Percentiles rank a stretch among this genome's conserved stretches.
These are phyloP conservation scores for Amanita molliuscula DNA, from an alignment of 768 basidiomycete genomes.

Conservation along the genomic window DNA sequence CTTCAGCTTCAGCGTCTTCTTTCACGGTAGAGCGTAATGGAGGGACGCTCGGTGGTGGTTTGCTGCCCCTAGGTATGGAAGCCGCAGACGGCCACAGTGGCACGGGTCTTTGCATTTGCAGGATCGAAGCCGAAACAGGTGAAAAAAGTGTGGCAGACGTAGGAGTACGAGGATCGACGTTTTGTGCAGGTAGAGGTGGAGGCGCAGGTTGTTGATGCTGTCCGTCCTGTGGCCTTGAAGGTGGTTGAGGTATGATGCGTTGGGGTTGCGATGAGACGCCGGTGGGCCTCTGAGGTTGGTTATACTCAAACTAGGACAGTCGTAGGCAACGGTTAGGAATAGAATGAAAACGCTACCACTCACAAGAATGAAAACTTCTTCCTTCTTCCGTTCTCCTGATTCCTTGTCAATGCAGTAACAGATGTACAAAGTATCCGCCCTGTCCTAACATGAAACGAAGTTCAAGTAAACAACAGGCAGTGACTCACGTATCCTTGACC, in stretches of 20 bases:
- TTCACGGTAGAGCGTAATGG: conserved; percentile 7
- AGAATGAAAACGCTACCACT: conserved; percentile 10
- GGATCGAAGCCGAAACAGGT: conserved; percentile 7
- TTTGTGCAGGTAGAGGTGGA: conserved; percentile 7
- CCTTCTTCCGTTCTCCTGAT: conserved; percentile 25
- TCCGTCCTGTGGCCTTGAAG: conserved; percentile 2
- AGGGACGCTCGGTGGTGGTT: background rate
- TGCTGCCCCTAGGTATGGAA: background rate
- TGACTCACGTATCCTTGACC: conserved; percentile 52
- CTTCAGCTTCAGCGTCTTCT: conserved; percentile 17
- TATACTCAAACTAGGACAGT: conserved; percentile 23
- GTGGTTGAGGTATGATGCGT: conserved; percentile 8
- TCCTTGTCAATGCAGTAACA: conserved; percentile 43
- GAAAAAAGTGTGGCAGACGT: conserved; percentile 7
- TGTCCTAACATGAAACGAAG: conserved; percentile 8
- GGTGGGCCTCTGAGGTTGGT: conserved; percentile 10
- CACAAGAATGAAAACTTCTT: conserved; percentile 32
- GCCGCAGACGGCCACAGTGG: conserved; percentile 7
- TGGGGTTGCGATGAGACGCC: conserved; percentile 6
- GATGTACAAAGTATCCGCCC: conserved; percentile 35
- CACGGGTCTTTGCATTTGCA: conserved; percentile 5
- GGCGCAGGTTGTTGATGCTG: conserved; percentile 4
- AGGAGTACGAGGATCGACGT: conserved; percentile 9
- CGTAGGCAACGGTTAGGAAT: background rate
- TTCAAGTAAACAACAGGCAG: background rate